phyloP scores from a whole-genome alignment of 441 rosid genomes.

The Gossypium aridum region DNA sequence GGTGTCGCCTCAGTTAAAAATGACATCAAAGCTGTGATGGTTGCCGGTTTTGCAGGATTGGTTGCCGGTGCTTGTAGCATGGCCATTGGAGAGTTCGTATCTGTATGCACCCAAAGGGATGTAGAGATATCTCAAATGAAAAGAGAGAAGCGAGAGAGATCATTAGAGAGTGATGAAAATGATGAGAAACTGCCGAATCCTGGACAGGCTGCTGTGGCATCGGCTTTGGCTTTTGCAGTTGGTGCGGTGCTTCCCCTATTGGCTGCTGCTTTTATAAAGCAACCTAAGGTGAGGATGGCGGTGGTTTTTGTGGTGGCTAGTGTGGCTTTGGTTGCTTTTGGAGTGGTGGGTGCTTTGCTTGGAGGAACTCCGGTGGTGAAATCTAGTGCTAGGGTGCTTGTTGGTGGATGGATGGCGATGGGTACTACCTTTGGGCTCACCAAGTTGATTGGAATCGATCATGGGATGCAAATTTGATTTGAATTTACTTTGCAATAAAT shows the following conservation, averaged over 20 bases:
- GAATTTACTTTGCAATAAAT: not conserved
- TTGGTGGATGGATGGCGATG: not conserved
- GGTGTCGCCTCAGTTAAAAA: slow-evolving; percentile 20
- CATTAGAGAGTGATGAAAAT: not conserved
- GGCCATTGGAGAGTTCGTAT: slow-evolving; percentile 26
- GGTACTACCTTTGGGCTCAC: not conserved
- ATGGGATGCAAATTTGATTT: not conserved
- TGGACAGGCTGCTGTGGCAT: not conserved
- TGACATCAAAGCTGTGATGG: slow-evolving; percentile 8
- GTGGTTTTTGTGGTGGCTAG: not conserved
- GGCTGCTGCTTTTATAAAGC: not conserved
- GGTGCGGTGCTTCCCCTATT: not conserved
- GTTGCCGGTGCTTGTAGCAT: slow-evolving; percentile 22
- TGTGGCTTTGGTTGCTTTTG: not conserved
- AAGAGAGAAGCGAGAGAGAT: slow-evolving; percentile 28
- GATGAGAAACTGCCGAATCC: not conserved
- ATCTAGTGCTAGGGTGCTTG: not conserved
- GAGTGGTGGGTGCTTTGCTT: not conserved
- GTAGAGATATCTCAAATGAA: slow-evolving; percentile 15
- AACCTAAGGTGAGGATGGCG: not conserved
- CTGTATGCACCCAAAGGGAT: slow-evolving; percentile 19
- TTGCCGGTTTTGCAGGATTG: slow-evolving; percentile 19
- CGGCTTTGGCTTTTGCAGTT: not conserved
- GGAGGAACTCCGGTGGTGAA: not conserved
- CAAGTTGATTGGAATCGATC: not conserved